phyloP scores from a whole-genome alignment of 331 rosid species.

The Pyrus hybrid region DNA sequence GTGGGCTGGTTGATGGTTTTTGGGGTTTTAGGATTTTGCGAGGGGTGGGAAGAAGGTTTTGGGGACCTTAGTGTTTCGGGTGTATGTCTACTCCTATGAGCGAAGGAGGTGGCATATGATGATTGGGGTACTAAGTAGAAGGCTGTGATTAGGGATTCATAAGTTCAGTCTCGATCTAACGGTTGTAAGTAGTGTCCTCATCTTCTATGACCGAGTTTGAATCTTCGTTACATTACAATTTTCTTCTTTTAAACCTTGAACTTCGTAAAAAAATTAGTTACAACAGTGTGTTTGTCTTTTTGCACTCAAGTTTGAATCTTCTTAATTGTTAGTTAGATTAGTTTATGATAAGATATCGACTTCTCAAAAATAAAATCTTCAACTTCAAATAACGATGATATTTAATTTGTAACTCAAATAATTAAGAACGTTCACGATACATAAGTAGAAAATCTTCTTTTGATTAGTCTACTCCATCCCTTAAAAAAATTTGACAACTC shows the following conservation, averaged over 20 bases:
- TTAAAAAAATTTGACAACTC: too few relatives aligned
- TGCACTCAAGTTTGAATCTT: not conserved
- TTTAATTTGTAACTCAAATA: not conserved
- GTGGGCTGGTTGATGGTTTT: not conserved
- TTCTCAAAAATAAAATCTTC: not conserved
- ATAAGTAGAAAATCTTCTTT: too few relatives aligned
- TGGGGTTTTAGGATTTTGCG: slow-evolving; percentile 13
- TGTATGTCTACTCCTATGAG: not conserved
- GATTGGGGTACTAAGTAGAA: not conserved
- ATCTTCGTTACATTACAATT: too few relatives aligned
- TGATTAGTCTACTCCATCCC: too few relatives aligned
- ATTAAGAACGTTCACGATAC: not conserved
- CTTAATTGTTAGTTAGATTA: accelerated
- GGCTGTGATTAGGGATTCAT: not conserved
- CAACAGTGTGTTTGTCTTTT: accelerated
- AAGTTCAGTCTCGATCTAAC: not conserved
- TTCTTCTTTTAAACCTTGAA: too few relatives aligned
- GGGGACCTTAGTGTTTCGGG: not conserved
- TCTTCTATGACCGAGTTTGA: too few relatives aligned
- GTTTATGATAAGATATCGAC: too few relatives aligned
- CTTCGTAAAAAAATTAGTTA: too few relatives aligned
- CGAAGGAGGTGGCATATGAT: not conserved
- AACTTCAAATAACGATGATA: not conserved
- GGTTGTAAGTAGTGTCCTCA: not conserved
- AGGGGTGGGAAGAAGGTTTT: slow-evolving; percentile 14